Conservation (phyloP, 352 stramenopile species). For the Phytopythium vexans region DNA sequence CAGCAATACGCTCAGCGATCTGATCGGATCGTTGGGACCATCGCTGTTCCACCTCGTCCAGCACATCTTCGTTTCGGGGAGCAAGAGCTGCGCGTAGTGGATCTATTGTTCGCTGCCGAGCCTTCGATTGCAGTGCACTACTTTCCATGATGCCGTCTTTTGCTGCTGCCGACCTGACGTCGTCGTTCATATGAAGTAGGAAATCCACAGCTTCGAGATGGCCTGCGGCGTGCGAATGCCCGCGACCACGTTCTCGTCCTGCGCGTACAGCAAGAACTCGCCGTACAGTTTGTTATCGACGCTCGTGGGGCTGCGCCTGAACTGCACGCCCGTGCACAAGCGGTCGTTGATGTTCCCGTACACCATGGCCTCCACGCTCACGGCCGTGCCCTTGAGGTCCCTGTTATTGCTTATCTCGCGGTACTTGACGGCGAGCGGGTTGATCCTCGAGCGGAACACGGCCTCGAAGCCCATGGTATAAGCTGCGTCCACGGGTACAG, state of each 20-base stretch:
- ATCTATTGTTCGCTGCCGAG: too few species aligned
- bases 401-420: slow-evolving; percentile 24
- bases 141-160: too few species aligned
- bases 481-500: slow-evolving; percentile 20
- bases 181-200: too few species aligned
- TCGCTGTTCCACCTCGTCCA: too few species aligned
- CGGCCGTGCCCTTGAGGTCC: slow-evolving; percentile 17
- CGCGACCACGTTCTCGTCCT: slow-evolving; percentile 20
- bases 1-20: too few species aligned
- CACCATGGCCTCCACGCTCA: slow-evolving; percentile 25
- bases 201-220: slow-evolving; percentile 22
- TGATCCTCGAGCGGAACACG: slow-evolving; percentile 22
- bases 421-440: slow-evolving; percentile 21
- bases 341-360: too few species aligned
- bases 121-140: too few species aligned
- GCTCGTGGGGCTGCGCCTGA: slow-evolving; percentile 20
- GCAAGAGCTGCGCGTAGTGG: too few species aligned
- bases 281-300: slow-evolving; percentile 20
- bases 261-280: slow-evolving; percentile 21
- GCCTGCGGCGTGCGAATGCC: slow-evolving; percentile 18
- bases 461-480: slow-evolving; percentile 22
- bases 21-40: too few species aligned
- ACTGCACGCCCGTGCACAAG: slow-evolving; percentile 19
- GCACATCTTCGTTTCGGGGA: too few species aligned
- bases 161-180: too few species aligned